Evolutionary conservation across 2,329 filamentous ascomycete genomes (phyloP), one percentile per base, ranked within the genome.

Genomic region (Coniochaeta hoffmannii): DNA sequence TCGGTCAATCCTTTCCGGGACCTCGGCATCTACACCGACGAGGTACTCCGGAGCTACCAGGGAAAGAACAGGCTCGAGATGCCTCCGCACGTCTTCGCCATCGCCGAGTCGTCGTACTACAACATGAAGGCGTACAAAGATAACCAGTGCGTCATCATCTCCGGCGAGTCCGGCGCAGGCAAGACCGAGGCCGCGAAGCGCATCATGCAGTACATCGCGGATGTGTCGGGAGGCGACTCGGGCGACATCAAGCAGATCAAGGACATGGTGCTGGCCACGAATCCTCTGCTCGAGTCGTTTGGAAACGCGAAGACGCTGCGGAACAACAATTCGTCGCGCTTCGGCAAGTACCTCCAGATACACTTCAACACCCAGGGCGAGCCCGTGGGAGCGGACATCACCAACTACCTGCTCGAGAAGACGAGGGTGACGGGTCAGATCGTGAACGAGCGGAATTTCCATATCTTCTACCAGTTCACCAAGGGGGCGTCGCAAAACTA

Each of bases 101-200:
- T 99, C 66, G 94, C 94, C 68, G 94, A 99, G 74, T 88, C 93
- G 8, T 74, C 92, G 55, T 99, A 99, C 78, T 97, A 97, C 77
- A 97, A 99, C 77, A 97, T 99, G 94, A 97, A 97, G 72, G 93
- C 92, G 50, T 99, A 99, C 79, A 90, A 90, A 67, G 94, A 97
- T 65, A 97, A 97, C 76, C 94, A 99, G 72, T 97, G 94, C 75
- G 93, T 99, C 63, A 99, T 99, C 72, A 99, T 99, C 64, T 97
- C 94, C 4, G 94, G 94, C 69, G 94, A 99, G 75, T 97, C 94
- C 2, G 94, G 94, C 69, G 94, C 94, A 32, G 94, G 94, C 70
- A 99, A 99, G 80, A 99, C 94, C 14, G 94, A 99, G 73, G 94
- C 94, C 5, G 94, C 94, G 58, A 97, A 99, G 81, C 88, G 93